A percentile compares a stretch with the other conserved stretches of the same genome.
Evolutionary conservation across 192 early-diverging fungal genomes (phyloP).

Genomic region (Mortierella hygrophila): DNA sequence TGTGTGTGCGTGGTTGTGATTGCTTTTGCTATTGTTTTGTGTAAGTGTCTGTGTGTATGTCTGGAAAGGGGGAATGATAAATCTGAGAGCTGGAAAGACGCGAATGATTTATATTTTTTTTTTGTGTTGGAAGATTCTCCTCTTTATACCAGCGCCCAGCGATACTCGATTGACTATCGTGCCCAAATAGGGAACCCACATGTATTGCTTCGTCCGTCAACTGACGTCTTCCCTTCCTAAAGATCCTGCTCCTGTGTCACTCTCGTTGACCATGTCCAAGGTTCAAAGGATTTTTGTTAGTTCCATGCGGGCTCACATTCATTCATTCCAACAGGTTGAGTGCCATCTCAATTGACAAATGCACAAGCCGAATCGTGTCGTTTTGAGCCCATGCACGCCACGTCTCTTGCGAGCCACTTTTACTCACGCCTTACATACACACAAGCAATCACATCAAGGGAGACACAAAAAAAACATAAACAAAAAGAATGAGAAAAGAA

Average conservation of each 20-base stretch:
- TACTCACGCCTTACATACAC: not conserved
- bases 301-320: not conserved
- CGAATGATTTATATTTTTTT: not conserved
- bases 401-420: not conserved
- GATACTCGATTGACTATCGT: not conserved
- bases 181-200: not conserved
- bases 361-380: no score
- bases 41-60: not conserved
- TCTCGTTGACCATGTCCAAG: not conserved
- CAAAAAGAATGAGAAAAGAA: not conserved
- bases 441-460: not conserved
- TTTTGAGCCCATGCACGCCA: not conserved
- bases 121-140: not conserved
- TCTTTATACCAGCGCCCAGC: not conserved
- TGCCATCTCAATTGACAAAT: not conserved
- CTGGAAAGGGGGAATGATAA: not conserved
- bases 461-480: not conserved
- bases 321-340: no score
- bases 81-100: not conserved
- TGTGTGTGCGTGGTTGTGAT: not conserved
- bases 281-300: not conserved
- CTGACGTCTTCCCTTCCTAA: not conserved
- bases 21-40: not conserved
- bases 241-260: not conserved
- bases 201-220: not conserved